Percentiles rank a stretch among this genome's conserved stretches.
phyloP scores from a whole-genome alignment of 2,329 filamentous ascomycete species.

The Calonectria pauciramosa region DNA sequence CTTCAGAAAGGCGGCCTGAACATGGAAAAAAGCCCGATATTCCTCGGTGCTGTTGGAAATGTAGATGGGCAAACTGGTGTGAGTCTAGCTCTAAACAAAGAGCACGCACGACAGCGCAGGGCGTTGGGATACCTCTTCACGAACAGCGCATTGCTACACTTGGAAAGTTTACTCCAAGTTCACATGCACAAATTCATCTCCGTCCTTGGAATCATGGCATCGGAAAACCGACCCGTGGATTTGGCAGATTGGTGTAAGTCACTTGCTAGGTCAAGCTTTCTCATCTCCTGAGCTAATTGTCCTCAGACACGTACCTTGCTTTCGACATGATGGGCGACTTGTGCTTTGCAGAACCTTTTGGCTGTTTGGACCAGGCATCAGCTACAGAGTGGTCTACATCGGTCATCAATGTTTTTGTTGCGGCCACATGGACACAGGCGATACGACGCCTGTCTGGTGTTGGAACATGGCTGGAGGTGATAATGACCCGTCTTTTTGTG shows the following conservation, averaged over 20 bases:
- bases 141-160: background rate
- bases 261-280: background rate
- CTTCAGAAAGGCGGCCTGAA: background rate
- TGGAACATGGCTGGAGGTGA: background rate
- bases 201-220: background rate
- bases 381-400: slow-evolving; percentile 2
- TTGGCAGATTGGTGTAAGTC: slow-evolving; percentile 1
- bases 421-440: background rate
- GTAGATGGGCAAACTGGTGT: background rate
- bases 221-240: background rate
- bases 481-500: background rate
- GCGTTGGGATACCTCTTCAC: background rate
- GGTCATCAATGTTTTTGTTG: background rate
- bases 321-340: slow-evolving; percentile 1
- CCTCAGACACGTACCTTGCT: background rate
- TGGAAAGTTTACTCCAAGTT: background rate
- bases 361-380: background rate
- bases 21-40: slow-evolving; percentile 1
- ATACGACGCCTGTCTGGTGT: background rate
- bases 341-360: slow-evolving; percentile 1
- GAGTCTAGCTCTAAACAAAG: background rate
- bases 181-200: background rate
- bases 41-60: background rate
- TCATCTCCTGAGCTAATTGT: background rate
- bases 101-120: background rate